Base-by-base conservation (phyloP, 2,329 filamentous ascomycete genomes). In the Aureobasidium sp. region DNA sequence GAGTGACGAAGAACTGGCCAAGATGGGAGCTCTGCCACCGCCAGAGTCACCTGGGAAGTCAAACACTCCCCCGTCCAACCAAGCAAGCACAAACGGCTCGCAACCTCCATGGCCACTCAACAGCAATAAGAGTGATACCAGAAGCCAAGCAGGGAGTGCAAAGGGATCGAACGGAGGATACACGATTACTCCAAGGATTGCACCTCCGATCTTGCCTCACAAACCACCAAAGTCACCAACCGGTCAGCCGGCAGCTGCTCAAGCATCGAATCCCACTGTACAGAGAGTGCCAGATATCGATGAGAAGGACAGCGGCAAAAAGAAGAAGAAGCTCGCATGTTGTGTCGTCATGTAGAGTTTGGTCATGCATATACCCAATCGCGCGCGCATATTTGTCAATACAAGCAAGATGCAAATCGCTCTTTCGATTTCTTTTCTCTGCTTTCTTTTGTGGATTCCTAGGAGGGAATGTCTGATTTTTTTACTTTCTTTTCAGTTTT, bases 261-360 rank as follows among this genome's bases (percentile, higher is more conserved):
- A 22, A 24, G 11, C 42, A 16, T 14, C 24, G 1, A 29, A 63
- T 66, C 66, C 72, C 3, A 69, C 73, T 8, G 71, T 76, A 4
- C 72, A 78, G 39, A 73, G 75, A 57, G 65, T 80, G 21, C 78
- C 79, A 39, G 75, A 82, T 44, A 73, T 76, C 4, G 72, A 73
- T 10, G 76, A 81, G 56, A 75, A 80, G 51, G 66, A 73, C 51
- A 70, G 71, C 57, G 70, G 77, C 60, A 72, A 76, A 61, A 76
- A 80, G 61, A 76, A 81, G 62, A 79, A 76, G 58, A 78, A 80
- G 10, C 85, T 84, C 60, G 82, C 80, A 55, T 86, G 85, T 68
- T 90, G 86, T 68, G 74, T 88, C 57, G 78, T 90, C 60, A 89
- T 89, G 86, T 89, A 74, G 80, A 59, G 35, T 3, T 22, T 7